Conservation (phyloP, 2,329 filamentous ascomycete species). For the Triangularia verruculosa region DNA sequence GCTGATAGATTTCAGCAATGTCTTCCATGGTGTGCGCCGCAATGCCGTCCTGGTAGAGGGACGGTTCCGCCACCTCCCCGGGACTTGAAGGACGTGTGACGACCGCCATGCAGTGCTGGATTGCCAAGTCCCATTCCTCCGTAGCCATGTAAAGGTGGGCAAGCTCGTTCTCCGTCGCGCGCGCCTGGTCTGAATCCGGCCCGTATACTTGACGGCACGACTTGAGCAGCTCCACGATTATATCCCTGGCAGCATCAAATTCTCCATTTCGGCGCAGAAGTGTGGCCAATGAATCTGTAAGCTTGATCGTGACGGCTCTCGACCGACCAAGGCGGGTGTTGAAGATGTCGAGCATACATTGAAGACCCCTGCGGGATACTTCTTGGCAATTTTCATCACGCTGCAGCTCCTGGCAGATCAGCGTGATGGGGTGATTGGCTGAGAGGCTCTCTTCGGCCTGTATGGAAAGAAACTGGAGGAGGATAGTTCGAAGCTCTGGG, state of each 20-base stretch:
- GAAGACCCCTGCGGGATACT: conserved; percentile 26
- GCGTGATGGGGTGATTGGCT: conserved; percentile 26
- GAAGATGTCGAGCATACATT: conserved; percentile 30
- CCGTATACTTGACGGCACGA: conserved; percentile 25
- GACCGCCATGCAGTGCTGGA: conserved; percentile 28
- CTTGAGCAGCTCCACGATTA: conserved; percentile 25
- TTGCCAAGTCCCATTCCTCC: conserved; percentile 22
- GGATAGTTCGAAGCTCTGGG: conserved; percentile 26
- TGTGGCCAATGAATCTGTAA: conserved; percentile 29
- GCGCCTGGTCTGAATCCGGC: conserved; percentile 22
- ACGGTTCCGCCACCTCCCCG: conserved; percentile 1
- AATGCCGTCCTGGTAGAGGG: conserved; percentile 26
- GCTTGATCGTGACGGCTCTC: conserved; percentile 27
- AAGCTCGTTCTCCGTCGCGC: conserved; percentile 27
- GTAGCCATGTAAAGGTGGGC: conserved; percentile 28
- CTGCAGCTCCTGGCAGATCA: conserved; percentile 26
- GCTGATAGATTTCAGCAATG: conserved; percentile 28
- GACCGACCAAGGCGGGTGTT: conserved; percentile 25
- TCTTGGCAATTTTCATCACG: conserved; percentile 27
- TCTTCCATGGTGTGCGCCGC: conserved; percentile 29
- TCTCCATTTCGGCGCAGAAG: conserved; percentile 28
- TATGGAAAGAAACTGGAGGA: conserved; percentile 25
- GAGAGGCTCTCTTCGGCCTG: conserved; percentile 26
- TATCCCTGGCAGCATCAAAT: conserved; percentile 25
- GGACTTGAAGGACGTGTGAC: conserved; percentile 16